Percentiles rank a stretch among this genome's conserved stretches.
These are phyloP conservation scores for Backusella westeae DNA, from an alignment of 192 early-diverging fungal genomes.

Conservation along the genomic window DNA sequence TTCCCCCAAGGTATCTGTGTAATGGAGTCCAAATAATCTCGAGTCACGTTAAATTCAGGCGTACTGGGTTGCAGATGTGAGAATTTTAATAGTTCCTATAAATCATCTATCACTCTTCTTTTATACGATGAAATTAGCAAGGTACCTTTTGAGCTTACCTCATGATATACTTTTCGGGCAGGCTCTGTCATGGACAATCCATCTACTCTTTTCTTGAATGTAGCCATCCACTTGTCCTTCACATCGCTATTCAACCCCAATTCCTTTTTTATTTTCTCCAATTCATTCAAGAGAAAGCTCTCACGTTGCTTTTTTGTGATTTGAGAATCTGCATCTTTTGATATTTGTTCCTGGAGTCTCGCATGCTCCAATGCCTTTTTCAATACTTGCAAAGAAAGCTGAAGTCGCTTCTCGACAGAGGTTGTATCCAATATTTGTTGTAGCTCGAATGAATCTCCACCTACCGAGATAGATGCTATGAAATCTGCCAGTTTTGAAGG, in stretches of 20 bases:
- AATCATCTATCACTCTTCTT: neutral
- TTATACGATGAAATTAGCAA: neutral
- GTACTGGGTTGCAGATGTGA: conserved; percentile 89
- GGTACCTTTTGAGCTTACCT: conserved; percentile 13
- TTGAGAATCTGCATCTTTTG: conserved; percentile 96
- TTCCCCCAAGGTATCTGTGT: conserved; percentile 97
- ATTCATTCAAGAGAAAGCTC: conserved; percentile 97
- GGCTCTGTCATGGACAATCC: conserved; percentile 84
- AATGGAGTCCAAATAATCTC: conserved; percentile 98
- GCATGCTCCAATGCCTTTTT: conserved; percentile 98
- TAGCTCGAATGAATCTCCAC: conserved; percentile 89
- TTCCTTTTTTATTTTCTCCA: conserved; percentile 99
- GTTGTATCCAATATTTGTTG: conserved; percentile 89
- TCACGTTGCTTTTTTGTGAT: conserved; percentile 96
- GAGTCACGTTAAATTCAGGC: conserved; percentile 96
- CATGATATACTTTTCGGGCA: conserved; percentile 92
- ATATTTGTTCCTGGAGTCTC: conserved; percentile 95
- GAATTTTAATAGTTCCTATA: conserved; percentile 82
- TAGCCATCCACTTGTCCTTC: conserved; percentile 96
- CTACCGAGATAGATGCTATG: conserved; percentile 90
- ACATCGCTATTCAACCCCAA: conserved; percentile 94
- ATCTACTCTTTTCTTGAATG: conserved; percentile 82
- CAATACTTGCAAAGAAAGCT: conserved; percentile 87
- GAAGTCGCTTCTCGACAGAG: conserved; percentile 85
- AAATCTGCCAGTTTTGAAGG: conserved; percentile 96